A percentile compares a stretch with the other conserved stretches of the same genome.
Evolutionary conservation across 495 filamentous ascomycete genomes (phyloP).

Genomic region (Schizothecium vesticola): DNA sequence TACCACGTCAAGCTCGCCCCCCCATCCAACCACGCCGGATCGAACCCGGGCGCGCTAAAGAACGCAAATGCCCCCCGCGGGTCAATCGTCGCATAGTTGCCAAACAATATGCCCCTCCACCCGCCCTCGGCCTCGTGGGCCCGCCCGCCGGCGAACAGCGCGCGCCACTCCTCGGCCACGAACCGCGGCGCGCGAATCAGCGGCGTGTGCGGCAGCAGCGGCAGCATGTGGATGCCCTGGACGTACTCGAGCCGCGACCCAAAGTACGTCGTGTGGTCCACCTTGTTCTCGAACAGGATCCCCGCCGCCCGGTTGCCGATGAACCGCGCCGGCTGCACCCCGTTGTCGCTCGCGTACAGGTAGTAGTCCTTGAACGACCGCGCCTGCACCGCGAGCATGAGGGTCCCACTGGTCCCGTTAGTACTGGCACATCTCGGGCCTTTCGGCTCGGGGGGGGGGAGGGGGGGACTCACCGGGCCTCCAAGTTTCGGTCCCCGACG

Average conservation of each 20-base stretch:
- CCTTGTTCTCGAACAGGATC: constrained; percentile 95
- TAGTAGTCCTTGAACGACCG: constrained; percentile 75
- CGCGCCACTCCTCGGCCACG: constrained; percentile 79
- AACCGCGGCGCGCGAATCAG: constrained; percentile 65
- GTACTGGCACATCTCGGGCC: not conserved
- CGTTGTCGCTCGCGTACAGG: constrained; percentile 64
- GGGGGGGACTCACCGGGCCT: constrained; percentile 51
- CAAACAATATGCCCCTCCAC: constrained; percentile 82
- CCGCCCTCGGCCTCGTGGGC: constrained; percentile 60
- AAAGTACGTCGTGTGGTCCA: constrained; percentile 94
- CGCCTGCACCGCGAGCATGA: constrained; percentile 73
- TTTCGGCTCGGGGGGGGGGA: no score
- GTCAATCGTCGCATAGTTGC: constrained; percentile 74
- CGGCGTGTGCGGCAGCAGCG: constrained; percentile 65
- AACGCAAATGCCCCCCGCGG: constrained; percentile 66
- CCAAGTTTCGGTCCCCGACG: constrained; percentile 70
- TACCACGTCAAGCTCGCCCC: constrained; percentile 89
- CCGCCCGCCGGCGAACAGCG: constrained; percentile 61
- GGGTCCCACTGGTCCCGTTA: constrained; percentile 51
- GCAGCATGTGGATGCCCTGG: constrained; percentile 96
- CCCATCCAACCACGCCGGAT: constrained; percentile 72
- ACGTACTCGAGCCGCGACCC: constrained; percentile 75
- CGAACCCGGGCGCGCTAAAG: constrained; percentile 62
- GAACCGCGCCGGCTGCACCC: constrained; percentile 70
- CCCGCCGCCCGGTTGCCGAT: constrained; percentile 82